Evolutionary conservation across 2,329 filamentous ascomycete species (phyloP), one percentile per base, ranked within the genome.

Genomic region (Pyrenophora tritici-repentis): DNA sequence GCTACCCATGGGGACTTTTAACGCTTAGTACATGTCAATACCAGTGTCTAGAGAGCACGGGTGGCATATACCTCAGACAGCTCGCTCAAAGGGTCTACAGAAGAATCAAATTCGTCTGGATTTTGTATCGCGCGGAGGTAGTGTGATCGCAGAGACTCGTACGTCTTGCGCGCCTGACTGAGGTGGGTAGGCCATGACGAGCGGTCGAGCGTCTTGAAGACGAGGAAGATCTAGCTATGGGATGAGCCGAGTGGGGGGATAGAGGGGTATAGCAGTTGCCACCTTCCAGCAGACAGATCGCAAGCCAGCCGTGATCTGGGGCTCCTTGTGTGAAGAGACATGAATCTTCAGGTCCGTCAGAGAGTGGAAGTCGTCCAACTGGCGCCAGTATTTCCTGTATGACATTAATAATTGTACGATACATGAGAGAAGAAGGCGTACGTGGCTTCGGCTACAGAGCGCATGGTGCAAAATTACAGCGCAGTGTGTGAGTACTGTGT

Each of bases 271-370:
- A 24, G 42, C 8, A 35, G 8, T 31, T 26, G 62, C 63, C 68
- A 88, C 89, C 84, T 96, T 97, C 93, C 93, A 97, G 74, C 89
- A 96, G 32, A 95, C 82, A 3, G 93, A 97, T 48, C 92, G 86
- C 58, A 91, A 84, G 12, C 90, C 91, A 39, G 85, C 81, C 76
- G 70, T 81, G 24, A 73, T 67, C 34, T 62, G 67, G 35, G 69
- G 69, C 24, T 70, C 67, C 41, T 62, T 68, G 56, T 73, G 69
- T 37, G 68, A 65, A 29, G 68, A 72, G 22, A 73, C 70, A 14
- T 67, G 64, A 47, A 71, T 71, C 67, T 72, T 72, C 46, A 73
- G 55, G 42, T 72, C 66, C 26, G 70, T 72, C 47, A 73, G 53
- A 24, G 70, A 72, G 56, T 70, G 67, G 52, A 72, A 71, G 46